Evolutionary conservation across 305 asterid species (phyloP), one percentile per base, ranked within the genome.

Genomic region (Coffea humblotiana): DNA sequence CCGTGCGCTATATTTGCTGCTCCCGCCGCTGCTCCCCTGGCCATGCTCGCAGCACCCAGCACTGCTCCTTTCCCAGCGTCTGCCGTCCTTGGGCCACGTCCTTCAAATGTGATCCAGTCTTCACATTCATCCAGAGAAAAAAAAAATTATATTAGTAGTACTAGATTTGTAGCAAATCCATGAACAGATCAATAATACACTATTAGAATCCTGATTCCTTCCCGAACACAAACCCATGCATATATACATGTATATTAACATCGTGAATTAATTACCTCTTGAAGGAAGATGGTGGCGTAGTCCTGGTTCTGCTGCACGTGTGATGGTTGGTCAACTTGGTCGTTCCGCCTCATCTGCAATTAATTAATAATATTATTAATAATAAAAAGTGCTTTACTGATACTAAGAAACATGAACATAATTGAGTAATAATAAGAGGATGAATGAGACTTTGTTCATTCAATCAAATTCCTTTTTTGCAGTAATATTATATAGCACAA

Each of bases 341-440:
- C 87, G 60, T 87, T 90, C 79, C 90, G 89, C 77, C 71, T 82
- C 90, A 90, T 78, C 96, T 93, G 72, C 82, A 84, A 71, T 77
- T n/a, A 15, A 32, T 32, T 32, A 32, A 32, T 32, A 29, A 1
- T 29, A 29, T 1, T 29, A 29, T 29, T 29, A 29, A 29, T 29
- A 32, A 5, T 63, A 32, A 37, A 1, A 32, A 74, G 14, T 8
- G 40, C 2, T 61, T 58, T 19, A 40, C 43, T 6, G 12, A 14
- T 40, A 40, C 43, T 3, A 3, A 40, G 6, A 5, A 40, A 40
- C 43, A 40, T 40, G 43, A 40, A 40, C 43, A 40, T 16, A 64
- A 4, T 35, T 37, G 52, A 40, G 27, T 32, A 37, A 19, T 40
- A 23, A 3, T 40, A 10, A 0, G 0, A 3, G 0, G 4, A 60